These are phyloP conservation scores for Acanthamoeba quina DNA, from an alignment of 208 protist genomes.

Conservation along the genomic window DNA sequence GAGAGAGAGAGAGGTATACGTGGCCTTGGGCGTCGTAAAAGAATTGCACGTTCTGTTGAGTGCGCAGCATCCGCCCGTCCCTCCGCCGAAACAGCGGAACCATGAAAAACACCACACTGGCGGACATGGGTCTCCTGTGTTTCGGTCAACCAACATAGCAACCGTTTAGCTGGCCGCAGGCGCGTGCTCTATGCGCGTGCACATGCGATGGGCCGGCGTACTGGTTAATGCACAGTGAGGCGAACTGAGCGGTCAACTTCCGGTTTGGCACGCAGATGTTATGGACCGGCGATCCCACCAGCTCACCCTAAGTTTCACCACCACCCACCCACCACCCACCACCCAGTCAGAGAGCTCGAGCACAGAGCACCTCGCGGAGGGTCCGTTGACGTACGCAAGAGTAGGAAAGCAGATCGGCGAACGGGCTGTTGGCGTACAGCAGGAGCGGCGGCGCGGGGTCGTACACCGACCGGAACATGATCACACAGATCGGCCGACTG, in stretches of 20 bases:
- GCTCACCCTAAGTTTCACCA: not conserved
- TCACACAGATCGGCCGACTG: not conserved
- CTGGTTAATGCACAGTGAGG: not conserved
- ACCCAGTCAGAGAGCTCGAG: not conserved
- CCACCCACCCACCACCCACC: too few relatives aligned
- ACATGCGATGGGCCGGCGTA: not conserved
- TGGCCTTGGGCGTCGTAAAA: not conserved
- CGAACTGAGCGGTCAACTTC: not conserved
- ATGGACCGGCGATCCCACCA: not conserved
- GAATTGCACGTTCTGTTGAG: not conserved
- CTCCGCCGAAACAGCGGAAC: not conserved
- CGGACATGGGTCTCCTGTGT: not conserved
- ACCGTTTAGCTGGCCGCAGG: not conserved
- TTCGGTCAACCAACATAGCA: not conserved
- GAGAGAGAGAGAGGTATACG: not conserved
- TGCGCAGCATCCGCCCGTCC: not conserved
- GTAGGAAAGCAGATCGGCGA: not conserved
- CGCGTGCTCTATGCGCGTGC: not conserved
- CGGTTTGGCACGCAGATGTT: not conserved
- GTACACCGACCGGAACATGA: not conserved
- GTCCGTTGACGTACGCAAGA: not conserved
- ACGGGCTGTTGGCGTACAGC: not conserved
- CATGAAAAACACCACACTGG: not conserved
- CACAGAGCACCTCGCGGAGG: not conserved
- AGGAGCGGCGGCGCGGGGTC: not conserved